These are phyloP conservation scores for Breviolum minutum DNA, from an alignment of 73 alveolate genomes.

Conservation along the genomic window DNA sequence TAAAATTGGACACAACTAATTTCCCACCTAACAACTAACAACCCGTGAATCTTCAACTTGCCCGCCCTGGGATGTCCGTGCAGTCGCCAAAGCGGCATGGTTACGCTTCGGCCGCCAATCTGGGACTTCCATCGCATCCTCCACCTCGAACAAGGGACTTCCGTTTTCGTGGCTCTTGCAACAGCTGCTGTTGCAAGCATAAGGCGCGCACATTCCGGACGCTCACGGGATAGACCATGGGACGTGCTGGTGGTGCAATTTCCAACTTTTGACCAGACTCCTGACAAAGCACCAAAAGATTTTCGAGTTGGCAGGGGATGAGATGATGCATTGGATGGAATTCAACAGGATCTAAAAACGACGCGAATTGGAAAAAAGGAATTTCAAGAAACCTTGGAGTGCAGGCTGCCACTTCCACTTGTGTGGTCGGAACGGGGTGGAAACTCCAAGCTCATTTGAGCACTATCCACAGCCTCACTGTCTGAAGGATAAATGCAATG, in stretches of 20 bases:
- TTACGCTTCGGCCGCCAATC: constrained; percentile 87
- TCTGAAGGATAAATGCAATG: background rate
- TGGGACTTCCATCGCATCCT: constrained; percentile 56
- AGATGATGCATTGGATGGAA: no score
- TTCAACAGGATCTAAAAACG: no score
- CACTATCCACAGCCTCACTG: constrained; percentile 47
- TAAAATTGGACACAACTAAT: background rate
- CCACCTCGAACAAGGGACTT: constrained; percentile 15
- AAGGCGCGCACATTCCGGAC: constrained; percentile 33
- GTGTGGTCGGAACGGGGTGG: constrained; percentile 81
- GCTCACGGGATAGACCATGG: constrained; percentile 77
- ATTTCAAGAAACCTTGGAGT: constrained; percentile 31
- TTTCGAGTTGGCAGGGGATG: no score
- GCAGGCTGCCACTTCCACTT: constrained; percentile 70
- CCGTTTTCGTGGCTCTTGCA: background rate
- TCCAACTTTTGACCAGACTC: constrained; percentile 68
- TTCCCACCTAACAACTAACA: background rate
- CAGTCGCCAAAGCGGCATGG: constrained; percentile 61
- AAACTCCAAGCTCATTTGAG: constrained; percentile 76
- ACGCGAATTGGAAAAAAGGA: no score
- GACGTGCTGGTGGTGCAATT: constrained; percentile 55
- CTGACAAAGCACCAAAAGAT: background rate
- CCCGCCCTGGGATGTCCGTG: background rate
- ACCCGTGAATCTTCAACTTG: background rate
- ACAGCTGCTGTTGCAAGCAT: background rate